Evolutionary conservation across 1,139 yeast genomes (phyloP).

Genomic region (Sugiyamaella sp.): DNA sequence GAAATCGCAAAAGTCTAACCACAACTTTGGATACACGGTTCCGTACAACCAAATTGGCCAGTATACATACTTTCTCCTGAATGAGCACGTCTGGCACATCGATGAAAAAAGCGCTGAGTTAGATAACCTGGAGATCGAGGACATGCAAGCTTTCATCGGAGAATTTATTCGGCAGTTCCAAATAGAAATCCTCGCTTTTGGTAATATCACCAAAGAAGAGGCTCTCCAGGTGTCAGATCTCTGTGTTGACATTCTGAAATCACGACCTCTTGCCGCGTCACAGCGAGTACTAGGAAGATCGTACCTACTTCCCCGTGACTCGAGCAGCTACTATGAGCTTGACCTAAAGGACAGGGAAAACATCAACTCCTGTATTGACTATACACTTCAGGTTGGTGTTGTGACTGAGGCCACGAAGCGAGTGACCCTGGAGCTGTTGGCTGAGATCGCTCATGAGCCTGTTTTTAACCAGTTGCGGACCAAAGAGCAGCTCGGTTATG

Average conservation of each 20-base stretch:
- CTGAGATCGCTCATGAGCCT: conserved; percentile 80
- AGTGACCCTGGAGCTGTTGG: conserved; percentile 64
- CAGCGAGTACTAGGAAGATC: conserved; percentile 55
- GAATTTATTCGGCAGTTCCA: conserved; percentile 53
- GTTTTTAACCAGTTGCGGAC: conserved; percentile 89
- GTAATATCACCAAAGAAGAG: conserved; percentile 65
- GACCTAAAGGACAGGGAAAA: conserved; percentile 66
- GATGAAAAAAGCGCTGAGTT: conserved; percentile 63
- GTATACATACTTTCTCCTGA: conserved; percentile 61
- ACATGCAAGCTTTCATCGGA: conserved; percentile 52
- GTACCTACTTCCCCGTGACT: conserved; percentile 50
- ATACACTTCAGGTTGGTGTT: conserved; percentile 69
- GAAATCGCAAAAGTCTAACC: conserved; percentile 61
- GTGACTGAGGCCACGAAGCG: conserved; percentile 44
- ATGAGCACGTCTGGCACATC: conserved; percentile 69
- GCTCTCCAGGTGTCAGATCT: conserved; percentile 55
- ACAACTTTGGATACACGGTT: conserved; percentile 70
- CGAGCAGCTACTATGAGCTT: conserved; percentile 54
- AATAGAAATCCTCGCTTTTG: conserved; percentile 74
- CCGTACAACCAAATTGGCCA: conserved; percentile 74
- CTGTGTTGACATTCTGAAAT: conserved; percentile 44
- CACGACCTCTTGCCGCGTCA: conserved; percentile 39
- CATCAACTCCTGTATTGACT: conserved; percentile 82
- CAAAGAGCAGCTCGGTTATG: conserved; percentile 87
- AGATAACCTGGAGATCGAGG: conserved; percentile 52